Percentiles rank a stretch among this genome's conserved stretches.
phyloP scores from a whole-genome alignment of 768 basidiomycete species.

The Mrakia frigida region DNA sequence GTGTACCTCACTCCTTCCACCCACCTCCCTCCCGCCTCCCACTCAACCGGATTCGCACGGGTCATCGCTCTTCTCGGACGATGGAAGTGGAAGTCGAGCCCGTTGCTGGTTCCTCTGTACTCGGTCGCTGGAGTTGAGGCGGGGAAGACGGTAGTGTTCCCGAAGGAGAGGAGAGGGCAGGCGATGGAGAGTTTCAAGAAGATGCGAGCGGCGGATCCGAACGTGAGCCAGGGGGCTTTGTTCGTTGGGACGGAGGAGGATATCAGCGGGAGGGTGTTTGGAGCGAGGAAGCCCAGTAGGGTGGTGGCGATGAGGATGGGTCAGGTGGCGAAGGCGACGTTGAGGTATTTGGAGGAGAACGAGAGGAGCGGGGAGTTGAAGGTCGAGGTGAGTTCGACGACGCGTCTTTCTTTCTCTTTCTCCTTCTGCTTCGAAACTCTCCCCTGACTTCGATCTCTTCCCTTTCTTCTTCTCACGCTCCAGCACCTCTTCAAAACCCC shows the following conservation, averaged over 20 bases:
- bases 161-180: conserved; percentile 36
- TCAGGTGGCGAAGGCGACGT: conserved; percentile 70
- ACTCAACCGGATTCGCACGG: conserved; percentile 57
- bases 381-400: conserved; percentile 53
- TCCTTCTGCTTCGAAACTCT: conserved; percentile 62
- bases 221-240: conserved; percentile 57
- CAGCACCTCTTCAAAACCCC: conserved; percentile 85
- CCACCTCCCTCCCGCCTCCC: conserved; percentile 60
- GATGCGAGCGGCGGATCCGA: conserved; percentile 42
- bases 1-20: conserved; percentile 62
- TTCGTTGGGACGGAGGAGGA: conserved; percentile 73
- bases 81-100: conserved; percentile 65
- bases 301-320: conserved; percentile 69
- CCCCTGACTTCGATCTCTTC: conserved; percentile 77
- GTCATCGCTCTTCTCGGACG: conserved; percentile 67
- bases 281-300: conserved; percentile 57
- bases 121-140: conserved; percentile 41
- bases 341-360: conserved; percentile 54
- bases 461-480: conserved; percentile 67
- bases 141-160: conserved; percentile 41
- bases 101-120: conserved; percentile 69
- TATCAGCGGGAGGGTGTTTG: conserved; percentile 70
- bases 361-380: conserved; percentile 53
- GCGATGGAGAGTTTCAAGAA: conserved; percentile 44
- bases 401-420: conserved; percentile 47